Evolutionary conservation across 83 land plant species (phyloP).

Genomic region (Thuja plicata): DNA sequence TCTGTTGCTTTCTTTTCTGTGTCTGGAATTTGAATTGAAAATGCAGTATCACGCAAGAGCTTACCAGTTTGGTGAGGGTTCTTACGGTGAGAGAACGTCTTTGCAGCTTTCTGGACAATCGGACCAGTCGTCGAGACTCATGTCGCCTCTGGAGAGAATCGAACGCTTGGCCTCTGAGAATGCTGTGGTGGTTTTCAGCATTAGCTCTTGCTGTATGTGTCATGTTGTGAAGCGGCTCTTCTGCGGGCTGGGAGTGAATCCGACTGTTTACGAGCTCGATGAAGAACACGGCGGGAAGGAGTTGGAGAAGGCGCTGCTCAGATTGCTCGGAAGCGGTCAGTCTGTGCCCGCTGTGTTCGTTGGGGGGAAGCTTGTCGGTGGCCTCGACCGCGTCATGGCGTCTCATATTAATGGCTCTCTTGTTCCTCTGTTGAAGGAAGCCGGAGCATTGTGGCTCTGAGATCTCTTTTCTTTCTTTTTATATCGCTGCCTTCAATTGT

Average conservation of each 20-base stretch:
- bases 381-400: slow-evolving; percentile 55
- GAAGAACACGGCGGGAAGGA: slow-evolving; percentile 19
- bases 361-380: slow-evolving; percentile 56
- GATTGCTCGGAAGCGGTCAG: slow-evolving; percentile 5
- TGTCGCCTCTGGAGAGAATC: slow-evolving; percentile 48
- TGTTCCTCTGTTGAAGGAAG: slow-evolving; percentile 44
- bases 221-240: slow-evolving; percentile 68
- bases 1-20: not conserved
- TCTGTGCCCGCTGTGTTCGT: slow-evolving; percentile 52
- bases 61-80: slow-evolving; percentile 13
- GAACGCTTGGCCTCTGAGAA: slow-evolving; percentile 61
- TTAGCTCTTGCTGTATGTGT: slow-evolving; percentile 69
- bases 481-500: not conserved
- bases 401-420: slow-evolving; percentile 46
- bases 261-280: slow-evolving; percentile 66
- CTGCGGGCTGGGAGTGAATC: slow-evolving; percentile 67
- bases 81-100: not conserved
- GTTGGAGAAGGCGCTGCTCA: slow-evolving; percentile 10
- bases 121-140: not conserved
- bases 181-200: slow-evolving; percentile 74
- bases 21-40: not conserved
- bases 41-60: slow-evolving; percentile 8
- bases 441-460: slow-evolving; percentile 53
- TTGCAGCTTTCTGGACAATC: slow-evolving; percentile 8
- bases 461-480: not conserved